Base-by-base conservation (phyloP, 306 rosid genomes). In the Cicer arietinum region DNA sequence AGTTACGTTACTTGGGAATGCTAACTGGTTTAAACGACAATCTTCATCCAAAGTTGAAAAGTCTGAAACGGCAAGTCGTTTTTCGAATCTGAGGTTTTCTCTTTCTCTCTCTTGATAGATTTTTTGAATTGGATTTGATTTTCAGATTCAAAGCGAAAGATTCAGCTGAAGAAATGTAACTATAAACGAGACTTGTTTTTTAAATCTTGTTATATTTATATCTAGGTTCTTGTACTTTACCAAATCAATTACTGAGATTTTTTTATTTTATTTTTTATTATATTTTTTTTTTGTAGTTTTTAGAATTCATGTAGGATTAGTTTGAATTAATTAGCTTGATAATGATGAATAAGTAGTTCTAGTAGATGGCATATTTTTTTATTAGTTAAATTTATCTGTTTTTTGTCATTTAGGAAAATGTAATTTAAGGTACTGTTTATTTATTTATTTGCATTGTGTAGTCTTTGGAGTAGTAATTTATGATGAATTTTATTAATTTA, bases 311-410 rank as follows among this genome's bases (percentile, higher is more conserved):
- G 30, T 47, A 14, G 58, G 11, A 25, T 42, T 63, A 53, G 30
- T 64, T 35, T 63, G 51, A 3, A 51, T 48, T 51, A 20, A 17
- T 39, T 9, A 51, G 64, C 52, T 75, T 75, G 43, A 39, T 39
- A 20, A 12, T 61, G 61, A 73, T 60, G 70, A 73, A 57, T 3
- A 73, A 57, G 30, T 72, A 42, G 44, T 30, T 73, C 4, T 67
- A 22, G 7, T 5, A 16, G 22, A 25, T 67, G 17, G 18, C 18
- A 7, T 18, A 6, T 42, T 7, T 56, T 72, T 22, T 56, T 17
- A 2, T 10, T 50, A 10, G 4, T 16, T 53, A 39, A 14, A 8
- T 50, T 14, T 12, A 1, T 48, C 1, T 22, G 14, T 9, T 39
- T 52, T 70, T 70, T 30, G 40, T 17, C 39, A 39, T 40, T 17